Evolutionary conservation across 352 stramenopile genomes (phyloP).

Genomic region (Poterioochromonas sp.): DNA sequence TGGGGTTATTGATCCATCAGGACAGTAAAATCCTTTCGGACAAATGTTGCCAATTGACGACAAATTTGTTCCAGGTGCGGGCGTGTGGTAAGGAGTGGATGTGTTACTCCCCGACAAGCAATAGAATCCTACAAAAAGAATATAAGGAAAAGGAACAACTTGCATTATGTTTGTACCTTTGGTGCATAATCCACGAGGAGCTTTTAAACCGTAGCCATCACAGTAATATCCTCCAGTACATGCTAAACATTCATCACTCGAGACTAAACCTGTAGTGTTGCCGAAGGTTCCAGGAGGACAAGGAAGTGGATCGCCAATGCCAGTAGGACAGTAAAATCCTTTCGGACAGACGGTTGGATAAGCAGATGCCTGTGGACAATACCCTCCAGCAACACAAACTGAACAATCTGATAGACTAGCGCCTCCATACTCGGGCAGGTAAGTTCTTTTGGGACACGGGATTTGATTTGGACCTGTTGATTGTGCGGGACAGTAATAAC

Average conservation of each 20-base stretch:
- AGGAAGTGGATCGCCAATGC: constrained; percentile 57
- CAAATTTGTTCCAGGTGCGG: constrained; percentile 33
- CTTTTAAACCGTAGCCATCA: constrained; percentile 63
- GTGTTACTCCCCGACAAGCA: constrained; percentile 74
- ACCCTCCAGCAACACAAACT: constrained; percentile 25
- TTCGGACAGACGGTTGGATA: constrained; percentile 63
- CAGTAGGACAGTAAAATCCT: constrained; percentile 54
- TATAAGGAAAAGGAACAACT: not conserved
- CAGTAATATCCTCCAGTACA: constrained; percentile 81
- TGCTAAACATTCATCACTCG: constrained; percentile 66
- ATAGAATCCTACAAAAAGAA: constrained; percentile 45
- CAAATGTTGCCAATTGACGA: constrained; percentile 49
- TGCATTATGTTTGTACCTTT: constrained; percentile 46
- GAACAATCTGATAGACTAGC: constrained; percentile 31
- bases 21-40: constrained; percentile 44
- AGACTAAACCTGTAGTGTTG: constrained; percentile 59
- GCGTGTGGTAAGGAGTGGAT: constrained; percentile 59
- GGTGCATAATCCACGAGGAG: constrained; percentile 66
- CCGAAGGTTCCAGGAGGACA: constrained; percentile 79
- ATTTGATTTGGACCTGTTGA: constrained; percentile 50
- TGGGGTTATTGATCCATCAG: constrained; percentile 34
- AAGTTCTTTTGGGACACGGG: constrained; percentile 33
- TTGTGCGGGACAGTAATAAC: constrained; percentile 67
- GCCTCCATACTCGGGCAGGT: constrained; percentile 7
- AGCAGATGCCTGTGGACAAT: constrained; percentile 15